A percentile compares a stretch with the other conserved stretches of the same genome.
phyloP scores from a whole-genome alignment of 2,329 filamentous ascomycete species.

The Cercospora citrullina region DNA sequence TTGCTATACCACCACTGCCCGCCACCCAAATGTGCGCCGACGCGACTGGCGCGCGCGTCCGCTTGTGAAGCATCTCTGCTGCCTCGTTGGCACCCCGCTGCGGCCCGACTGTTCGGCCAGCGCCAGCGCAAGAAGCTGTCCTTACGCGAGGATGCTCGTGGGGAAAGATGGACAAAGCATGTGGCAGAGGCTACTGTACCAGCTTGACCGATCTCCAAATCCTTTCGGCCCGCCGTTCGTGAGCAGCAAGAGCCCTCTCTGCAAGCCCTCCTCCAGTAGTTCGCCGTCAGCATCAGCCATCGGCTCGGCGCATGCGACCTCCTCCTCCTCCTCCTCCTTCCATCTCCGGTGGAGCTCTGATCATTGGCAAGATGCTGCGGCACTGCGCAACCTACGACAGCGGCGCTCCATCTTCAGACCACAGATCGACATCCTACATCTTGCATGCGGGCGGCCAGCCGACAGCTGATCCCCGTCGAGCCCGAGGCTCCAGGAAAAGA shows the following conservation, averaged over 20 bases:
- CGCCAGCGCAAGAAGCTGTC: slow-evolving; percentile 2
- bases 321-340: background rate
- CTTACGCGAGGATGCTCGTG: slow-evolving; percentile 8
- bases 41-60: slow-evolving; percentile 8
- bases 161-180: slow-evolving; percentile 13
- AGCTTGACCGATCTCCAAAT: slow-evolving; percentile 2
- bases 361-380: slow-evolving; percentile 16
- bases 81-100: slow-evolving; percentile 8
- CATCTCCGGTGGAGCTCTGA: slow-evolving; percentile 9
- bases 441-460: slow-evolving; percentile 15
- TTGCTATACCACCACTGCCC: slow-evolving; percentile 9
- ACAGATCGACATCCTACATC: slow-evolving; percentile 23
- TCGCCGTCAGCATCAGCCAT: slow-evolving; percentile 6
- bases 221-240: slow-evolving; percentile 4
- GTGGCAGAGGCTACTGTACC: slow-evolving; percentile 17
- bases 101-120: slow-evolving; percentile 2
- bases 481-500: slow-evolving; percentile 14
- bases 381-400: slow-evolving; percentile 24
- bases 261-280: background rate
- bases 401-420: slow-evolving; percentile 10
- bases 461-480: slow-evolving; percentile 8
- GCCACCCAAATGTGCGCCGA: background rate
- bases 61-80: background rate
- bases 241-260: background rate
- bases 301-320: background rate